Conservation (phyloP, 441 rosid species). For the Heliophila coronopifolia region DNA sequence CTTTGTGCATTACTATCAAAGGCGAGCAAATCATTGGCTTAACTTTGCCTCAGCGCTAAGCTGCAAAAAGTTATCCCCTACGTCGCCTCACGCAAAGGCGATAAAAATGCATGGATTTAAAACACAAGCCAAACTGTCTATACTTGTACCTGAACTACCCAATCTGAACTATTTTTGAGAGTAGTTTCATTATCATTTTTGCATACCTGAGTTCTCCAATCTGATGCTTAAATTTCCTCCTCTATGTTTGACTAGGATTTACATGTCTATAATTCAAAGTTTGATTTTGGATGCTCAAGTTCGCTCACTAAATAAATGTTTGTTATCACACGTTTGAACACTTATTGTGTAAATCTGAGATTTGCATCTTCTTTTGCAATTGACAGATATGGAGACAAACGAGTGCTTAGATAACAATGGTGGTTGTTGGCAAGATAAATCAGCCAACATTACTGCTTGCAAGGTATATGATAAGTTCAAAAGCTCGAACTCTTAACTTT, state of each 20-base stretch:
- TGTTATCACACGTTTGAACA: neutral
- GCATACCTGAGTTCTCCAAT: neutral
- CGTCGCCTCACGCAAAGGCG: too few species aligned
- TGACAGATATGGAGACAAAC: slow-evolving; percentile 87
- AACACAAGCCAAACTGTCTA: too few species aligned
- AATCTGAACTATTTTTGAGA: neutral
- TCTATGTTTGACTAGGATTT: neutral
- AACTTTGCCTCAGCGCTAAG: neutral
- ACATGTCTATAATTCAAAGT: neutral
- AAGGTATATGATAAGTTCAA: too few species aligned
- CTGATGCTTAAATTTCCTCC: neutral
- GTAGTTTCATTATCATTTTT: neutral
- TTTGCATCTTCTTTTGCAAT: neutral
- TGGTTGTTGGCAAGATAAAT: slow-evolving; percentile 89
- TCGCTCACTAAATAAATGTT: neutral
- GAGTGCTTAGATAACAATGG: slow-evolving; percentile 95
- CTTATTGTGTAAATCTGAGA: neutral
- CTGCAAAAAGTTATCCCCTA: too few species aligned
- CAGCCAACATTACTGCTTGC: slow-evolving; percentile 86
- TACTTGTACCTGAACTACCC: neutral
- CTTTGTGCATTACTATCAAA: too few species aligned
- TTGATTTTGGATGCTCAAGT: neutral
- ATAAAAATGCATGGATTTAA: too few species aligned
- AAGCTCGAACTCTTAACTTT: too few species aligned
- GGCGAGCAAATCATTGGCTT: too few species aligned